Conservation (phyloP, 495 filamentous ascomycete species). For the Penicillium coprophilum region DNA sequence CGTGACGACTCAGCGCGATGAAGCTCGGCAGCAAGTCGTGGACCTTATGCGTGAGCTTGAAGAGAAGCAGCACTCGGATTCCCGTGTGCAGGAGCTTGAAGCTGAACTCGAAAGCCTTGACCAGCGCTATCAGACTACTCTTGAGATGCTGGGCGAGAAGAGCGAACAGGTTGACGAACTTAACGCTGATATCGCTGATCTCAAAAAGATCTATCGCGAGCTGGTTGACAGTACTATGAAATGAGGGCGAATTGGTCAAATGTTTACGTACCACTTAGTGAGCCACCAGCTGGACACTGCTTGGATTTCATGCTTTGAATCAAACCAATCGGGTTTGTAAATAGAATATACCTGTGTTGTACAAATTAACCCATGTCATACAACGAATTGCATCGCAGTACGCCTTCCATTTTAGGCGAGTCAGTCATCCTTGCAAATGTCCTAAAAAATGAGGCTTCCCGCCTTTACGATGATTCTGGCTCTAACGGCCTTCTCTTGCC, state of each 20-base stretch:
- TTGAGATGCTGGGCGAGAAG: conserved; percentile 97
- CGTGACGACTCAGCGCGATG: conserved; percentile 79
- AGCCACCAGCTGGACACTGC: background rate
- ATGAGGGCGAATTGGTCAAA: conserved; percentile 33
- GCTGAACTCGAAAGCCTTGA: conserved; percentile 57
- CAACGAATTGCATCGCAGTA: background rate
- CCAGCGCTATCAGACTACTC: conserved; percentile 77
- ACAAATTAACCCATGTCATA: background rate
- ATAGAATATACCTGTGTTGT: conserved; percentile 4
- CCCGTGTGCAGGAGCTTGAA: conserved; percentile 64
- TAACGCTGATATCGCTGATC: conserved; percentile 79
- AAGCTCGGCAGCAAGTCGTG: conserved; percentile 87
- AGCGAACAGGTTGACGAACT: conserved; percentile 92
- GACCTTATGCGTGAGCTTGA: conserved; percentile 83
- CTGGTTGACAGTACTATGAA: conserved; percentile 81
- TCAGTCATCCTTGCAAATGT: background rate
- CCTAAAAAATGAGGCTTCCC: no score
- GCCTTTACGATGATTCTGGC: no score
- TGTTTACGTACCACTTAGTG: background rate
- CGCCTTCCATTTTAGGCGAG: background rate
- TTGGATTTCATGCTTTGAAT: background rate
- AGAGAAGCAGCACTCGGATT: conserved; percentile 58
- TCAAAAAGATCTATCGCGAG: conserved; percentile 94
- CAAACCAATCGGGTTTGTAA: background rate
- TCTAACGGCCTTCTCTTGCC: no score